Conservation (phyloP, 75 land plant species). For the Pinus taeda region DNA sequence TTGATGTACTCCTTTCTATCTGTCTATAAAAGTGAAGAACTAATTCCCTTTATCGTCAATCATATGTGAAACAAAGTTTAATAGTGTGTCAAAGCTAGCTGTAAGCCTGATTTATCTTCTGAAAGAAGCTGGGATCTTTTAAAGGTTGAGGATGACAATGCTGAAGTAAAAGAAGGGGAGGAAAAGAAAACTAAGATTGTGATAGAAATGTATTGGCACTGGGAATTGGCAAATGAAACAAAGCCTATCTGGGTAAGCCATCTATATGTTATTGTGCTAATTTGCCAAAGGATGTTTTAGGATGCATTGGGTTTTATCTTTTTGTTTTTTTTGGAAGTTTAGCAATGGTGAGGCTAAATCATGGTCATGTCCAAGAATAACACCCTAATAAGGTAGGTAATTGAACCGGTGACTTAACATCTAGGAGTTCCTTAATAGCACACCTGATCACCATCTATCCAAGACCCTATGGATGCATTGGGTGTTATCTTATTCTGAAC, state of each 20-base stretch:
- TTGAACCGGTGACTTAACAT: too few relatives aligned
- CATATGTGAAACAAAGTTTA: slow-evolving; percentile 6
- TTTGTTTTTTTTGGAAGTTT: too few relatives aligned
- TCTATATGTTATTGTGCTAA: not conserved
- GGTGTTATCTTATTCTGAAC: not conserved
- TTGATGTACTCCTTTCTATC: not conserved
- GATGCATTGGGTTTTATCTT: not conserved
- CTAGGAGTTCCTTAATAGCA: too few relatives aligned
- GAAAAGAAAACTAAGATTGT: slow-evolving; percentile 73
- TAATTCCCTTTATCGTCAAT: not conserved
- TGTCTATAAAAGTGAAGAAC: slow-evolving; percentile 3
- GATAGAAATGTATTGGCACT: slow-evolving; percentile 92
- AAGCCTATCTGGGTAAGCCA: slow-evolving; percentile 92
- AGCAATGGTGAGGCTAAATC: too few relatives aligned
- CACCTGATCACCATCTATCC: too few relatives aligned
- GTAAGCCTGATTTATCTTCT: slow-evolving; percentile 5
- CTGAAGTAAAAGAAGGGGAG: slow-evolving; percentile 35
- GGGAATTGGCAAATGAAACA: slow-evolving; percentile 94
- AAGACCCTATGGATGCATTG: not conserved
- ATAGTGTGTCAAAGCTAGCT: slow-evolving; percentile 6
- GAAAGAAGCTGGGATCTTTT: slow-evolving; percentile 1
- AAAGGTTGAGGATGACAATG: slow-evolving; percentile 17
- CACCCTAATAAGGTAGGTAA: too few relatives aligned
- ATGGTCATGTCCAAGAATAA: too few relatives aligned
- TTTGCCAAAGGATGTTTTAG: not conserved